Conservation (phyloP, 768 basidiomycete genomes). For the Astraeus odoratus region DNA sequence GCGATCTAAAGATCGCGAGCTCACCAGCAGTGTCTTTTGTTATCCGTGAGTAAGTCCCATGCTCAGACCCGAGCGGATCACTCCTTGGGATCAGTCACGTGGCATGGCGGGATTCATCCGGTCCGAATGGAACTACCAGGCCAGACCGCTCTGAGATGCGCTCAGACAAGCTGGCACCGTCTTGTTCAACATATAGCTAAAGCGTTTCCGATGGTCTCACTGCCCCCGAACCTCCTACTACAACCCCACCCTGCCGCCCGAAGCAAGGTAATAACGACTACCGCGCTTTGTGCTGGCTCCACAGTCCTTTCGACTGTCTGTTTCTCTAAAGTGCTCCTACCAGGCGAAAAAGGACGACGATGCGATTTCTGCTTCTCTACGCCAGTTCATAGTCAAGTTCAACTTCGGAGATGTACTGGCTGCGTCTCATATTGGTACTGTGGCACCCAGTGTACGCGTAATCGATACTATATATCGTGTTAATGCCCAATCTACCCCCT, state of each 20-base stretch:
- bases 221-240: constrained; percentile 23
- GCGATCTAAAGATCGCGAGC: too few relatives aligned
- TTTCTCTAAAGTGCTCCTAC: constrained; percentile 44
- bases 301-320: constrained; percentile 39
- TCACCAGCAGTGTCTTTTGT: too few relatives aligned
- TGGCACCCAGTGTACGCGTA: constrained; percentile 46
- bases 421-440: constrained; percentile 77
- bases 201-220: neutral
- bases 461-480: constrained; percentile 5
- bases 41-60: too few relatives aligned
- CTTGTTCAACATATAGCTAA: too few relatives aligned
- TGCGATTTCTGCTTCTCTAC: constrained; percentile 59
- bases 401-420: constrained; percentile 52
- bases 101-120: too few relatives aligned
- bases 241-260: constrained; percentile 43
- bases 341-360: constrained; percentile 50
- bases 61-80: too few relatives aligned
- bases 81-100: too few relatives aligned
- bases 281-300: constrained; percentile 37
- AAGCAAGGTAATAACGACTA: constrained; percentile 41
- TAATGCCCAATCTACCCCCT: neutral
- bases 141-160: too few relatives aligned
- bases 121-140: too few relatives aligned
- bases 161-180: neutral
- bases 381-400: constrained; percentile 17